Evolutionary conservation across 1,284 basidiomycete genomes (phyloP), one percentile per base, ranked within the genome.

Genomic region (Austropuccinia psidii): DNA sequence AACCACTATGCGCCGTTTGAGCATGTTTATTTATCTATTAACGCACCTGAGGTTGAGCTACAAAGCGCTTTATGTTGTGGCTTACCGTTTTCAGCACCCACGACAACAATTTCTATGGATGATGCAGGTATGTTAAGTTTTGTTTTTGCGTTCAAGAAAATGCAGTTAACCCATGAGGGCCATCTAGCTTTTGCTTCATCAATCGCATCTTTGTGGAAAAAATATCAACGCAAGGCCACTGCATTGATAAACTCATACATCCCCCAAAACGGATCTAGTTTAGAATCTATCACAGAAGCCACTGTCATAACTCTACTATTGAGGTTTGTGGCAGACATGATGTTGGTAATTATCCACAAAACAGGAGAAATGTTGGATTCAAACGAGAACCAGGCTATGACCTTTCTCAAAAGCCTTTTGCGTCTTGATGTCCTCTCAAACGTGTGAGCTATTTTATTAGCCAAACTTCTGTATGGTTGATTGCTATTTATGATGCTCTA

Each of bases 71-170:
- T 72, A 21, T 58, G 54, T 31, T 39, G 58, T 58, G 39, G 29
- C 21, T 57, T 37, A 45, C 67, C 43, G n/a, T 35, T 69, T 21
- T 54, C 67, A n/a, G 39, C 27, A 43, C 39, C 33, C 31, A n/a
- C 35, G 24, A 49, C 24, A 58, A 54, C 39, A 35, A 35, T 50
- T 27, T 66, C 64, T 13, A 35, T 41, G 35, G 54, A 66, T 49
- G 54, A 66, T 52, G 47, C 45, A 66, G 64, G 64, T 66, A 27
- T 52, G 64, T 37, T 39, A n/a, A n/a, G n/a, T n/a, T n/a, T n/a
- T n/a, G n/a, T n/a, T n/a, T n/a, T n/a, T n/a, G n/a, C n/a, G n/a
- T n/a, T n/a, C n/a, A n/a, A n/a, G n/a, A n/a, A n/a, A n/a, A n/a
- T n/a, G n/a, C n/a, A n/a, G n/a, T n/a, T n/a, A n/a, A n/a, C n/a